A percentile compares a stretch with the other conserved stretches of the same genome.
These are phyloP conservation scores for Oryza coarctata DNA, from an alignment of 176 grass and related monocot genomes.

Conservation along the genomic window DNA sequence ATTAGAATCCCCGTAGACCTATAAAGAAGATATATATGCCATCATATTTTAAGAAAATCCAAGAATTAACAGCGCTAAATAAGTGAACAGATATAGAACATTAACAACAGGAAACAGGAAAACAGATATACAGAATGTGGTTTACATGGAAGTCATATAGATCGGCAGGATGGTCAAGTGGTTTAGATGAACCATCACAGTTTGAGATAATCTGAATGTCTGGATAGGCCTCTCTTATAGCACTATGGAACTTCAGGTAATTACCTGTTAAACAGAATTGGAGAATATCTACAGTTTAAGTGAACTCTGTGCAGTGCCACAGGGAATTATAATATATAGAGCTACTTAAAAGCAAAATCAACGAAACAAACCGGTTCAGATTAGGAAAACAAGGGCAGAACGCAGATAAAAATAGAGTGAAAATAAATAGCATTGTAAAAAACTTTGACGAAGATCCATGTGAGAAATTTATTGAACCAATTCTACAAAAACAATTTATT, in stretches of 20 bases:
- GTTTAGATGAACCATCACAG: conserved; percentile 64
- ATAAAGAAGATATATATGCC: conserved; percentile 5
- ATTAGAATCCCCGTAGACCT: conserved; percentile 68
- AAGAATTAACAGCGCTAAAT: not conserved
- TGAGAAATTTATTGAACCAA: not conserved
- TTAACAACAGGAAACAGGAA: not conserved
- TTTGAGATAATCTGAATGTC: conserved; percentile 91
- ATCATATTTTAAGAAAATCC: not conserved
- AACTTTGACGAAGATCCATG: too few relatives aligned
- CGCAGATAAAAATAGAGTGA: not conserved
- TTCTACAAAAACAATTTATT: not conserved
- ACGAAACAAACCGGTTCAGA: too few relatives aligned
- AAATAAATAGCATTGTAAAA: not conserved
- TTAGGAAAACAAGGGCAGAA: not conserved
- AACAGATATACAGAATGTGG: conserved; percentile 15
- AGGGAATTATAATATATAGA: too few relatives aligned
- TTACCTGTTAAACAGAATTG: conserved; percentile 58
- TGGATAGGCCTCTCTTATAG: conserved; percentile 74
- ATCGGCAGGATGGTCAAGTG: conserved; percentile 90
- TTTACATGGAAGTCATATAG: conserved; percentile 87
- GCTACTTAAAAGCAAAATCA: too few relatives aligned
- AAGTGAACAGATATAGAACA: not conserved
- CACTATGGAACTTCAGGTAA: conserved; percentile 80
- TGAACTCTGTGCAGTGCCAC: too few relatives aligned
- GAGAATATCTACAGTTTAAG: conserved; percentile 10